Evolutionary conservation across 2,329 filamentous ascomycete species (phyloP).

Genomic region (Coleophoma crateriformis): DNA sequence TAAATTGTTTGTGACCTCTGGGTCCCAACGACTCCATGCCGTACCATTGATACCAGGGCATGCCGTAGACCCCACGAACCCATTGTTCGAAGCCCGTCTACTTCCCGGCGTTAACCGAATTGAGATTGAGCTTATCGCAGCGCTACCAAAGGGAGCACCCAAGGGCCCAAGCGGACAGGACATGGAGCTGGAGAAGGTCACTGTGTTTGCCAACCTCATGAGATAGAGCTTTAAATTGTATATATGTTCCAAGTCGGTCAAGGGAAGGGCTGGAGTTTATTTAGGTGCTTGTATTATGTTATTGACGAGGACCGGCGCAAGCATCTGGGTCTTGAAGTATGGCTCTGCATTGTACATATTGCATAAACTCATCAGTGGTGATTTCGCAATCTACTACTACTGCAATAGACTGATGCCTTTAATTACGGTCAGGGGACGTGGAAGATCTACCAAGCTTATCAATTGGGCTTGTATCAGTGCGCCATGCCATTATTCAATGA

Average conservation of each 20-base stretch:
- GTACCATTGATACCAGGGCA: conserved; percentile 47
- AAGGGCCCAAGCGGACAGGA: conserved; percentile 52
- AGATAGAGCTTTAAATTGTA: conserved; percentile 30
- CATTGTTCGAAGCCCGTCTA: conserved; percentile 71
- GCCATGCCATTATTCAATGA: no score
- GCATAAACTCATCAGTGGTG: no score
- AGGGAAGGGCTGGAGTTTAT: background rate
- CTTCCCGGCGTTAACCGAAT: conserved; percentile 70
- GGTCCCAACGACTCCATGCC: conserved; percentile 51
- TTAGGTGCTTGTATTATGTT: conserved; percentile 1
- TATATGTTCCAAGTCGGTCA: background rate
- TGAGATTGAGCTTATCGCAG: conserved; percentile 72
- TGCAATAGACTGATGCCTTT: no score
- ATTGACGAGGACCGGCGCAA: background rate
- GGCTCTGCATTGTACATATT: no score
- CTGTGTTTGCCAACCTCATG: conserved; percentile 67
- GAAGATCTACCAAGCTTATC: no score
- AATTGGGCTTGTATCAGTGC: no score
- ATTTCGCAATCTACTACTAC: no score
- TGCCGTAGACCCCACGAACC: conserved; percentile 47
- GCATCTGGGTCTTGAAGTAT: no score
- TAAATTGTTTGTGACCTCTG: conserved; percentile 69
- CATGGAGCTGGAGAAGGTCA: conserved; percentile 74
- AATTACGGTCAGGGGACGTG: no score
- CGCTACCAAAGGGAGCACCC: conserved; percentile 52